Evolutionary conservation across 2,329 filamentous ascomycete species (phyloP).

Genomic region (Alternaria consortialis): DNA sequence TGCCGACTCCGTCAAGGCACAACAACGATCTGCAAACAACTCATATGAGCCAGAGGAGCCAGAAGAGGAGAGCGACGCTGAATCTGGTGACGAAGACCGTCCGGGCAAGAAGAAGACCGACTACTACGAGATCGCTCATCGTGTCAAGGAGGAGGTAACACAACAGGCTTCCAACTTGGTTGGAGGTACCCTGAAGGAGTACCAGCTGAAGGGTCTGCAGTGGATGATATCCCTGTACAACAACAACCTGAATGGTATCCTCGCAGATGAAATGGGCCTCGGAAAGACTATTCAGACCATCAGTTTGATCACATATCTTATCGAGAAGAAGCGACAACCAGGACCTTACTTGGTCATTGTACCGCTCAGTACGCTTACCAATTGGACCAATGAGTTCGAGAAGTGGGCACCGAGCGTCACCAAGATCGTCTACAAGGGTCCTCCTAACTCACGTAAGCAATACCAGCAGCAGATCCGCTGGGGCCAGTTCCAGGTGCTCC

Average conservation of each 20-base stretch:
- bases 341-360: slow-evolving; percentile 97
- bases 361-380: slow-evolving; percentile 93
- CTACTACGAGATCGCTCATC: slow-evolving; percentile 98
- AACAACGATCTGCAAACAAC: slow-evolving; percentile 84
- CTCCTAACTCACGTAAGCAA: slow-evolving; percentile 84
- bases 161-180: slow-evolving; percentile 86
- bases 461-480: slow-evolving; percentile 94
- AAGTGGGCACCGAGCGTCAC: slow-evolving; percentile 93
- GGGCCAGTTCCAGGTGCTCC: slow-evolving; percentile 92
- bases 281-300: slow-evolving; percentile 99
- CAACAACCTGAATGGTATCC: slow-evolving; percentile 98
- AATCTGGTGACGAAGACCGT: slow-evolving; percentile 71
- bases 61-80: slow-evolving; percentile 62
- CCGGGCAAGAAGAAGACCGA: slow-evolving; percentile 83
- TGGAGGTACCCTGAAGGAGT: slow-evolving; percentile 93
- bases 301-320: slow-evolving; percentile 94
- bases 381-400: slow-evolving; percentile 98
- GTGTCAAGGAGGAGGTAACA: slow-evolving; percentile 89
- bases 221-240: slow-evolving; percentile 99
- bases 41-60: slow-evolving; percentile 76
- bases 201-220: slow-evolving; percentile 97
- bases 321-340: slow-evolving; percentile 90
- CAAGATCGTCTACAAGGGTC: slow-evolving; percentile 96
- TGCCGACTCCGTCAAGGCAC: slow-evolving; percentile 90
- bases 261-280: slow-evolving; percentile 99